Evolutionary conservation across 2,329 filamentous ascomycete species (phyloP), one percentile per base, ranked within the genome.

Genomic region (Ceratocystis variospora): DNA sequence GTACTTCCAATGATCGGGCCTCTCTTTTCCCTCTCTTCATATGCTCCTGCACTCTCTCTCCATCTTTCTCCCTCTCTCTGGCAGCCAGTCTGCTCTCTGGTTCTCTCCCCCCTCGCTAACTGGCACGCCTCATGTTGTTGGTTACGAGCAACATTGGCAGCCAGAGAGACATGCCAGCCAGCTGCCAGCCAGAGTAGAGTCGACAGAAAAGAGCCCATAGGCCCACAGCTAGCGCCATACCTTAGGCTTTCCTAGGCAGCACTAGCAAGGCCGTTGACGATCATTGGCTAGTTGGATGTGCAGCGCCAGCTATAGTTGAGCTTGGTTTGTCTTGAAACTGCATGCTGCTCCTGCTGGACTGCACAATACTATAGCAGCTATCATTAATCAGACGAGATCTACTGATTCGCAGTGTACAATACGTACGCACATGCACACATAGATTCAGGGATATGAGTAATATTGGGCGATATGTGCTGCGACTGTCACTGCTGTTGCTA

Each of bases 91-190:
- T 59, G 28, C 53, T 1, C 28, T 31, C 19, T 2, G 19, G 8
- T 12, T 25, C 22, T 17, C 8, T 25, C 48, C 53, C 28, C 17
- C 53, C 46, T 63, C 62, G 62, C 62, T 63, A 63, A 55, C 46
- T 63, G 45, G 50, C 28, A 63, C 62, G 33, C 62, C 62, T 41
- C 46, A 33, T 33, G 22, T 37, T 15, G 46, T 8, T 53, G 19
- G 48, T 53, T 53, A 53, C 48, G 48, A 53, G 48, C 48, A 25
- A 37, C 12, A 25, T 25, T 5, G 19, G 25, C 19, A 53, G 19
- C 10, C 22, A 25, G 19, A 53, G 48, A 53, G 10, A 55, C 31
- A 63, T 15, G 50, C 1, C 61, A 19, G 46, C 6, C 12, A 63
- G 7, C 25, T 63, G 61, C 25, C 46, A 41, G 25, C 17, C 22